Percentiles rank a stretch among this genome's conserved stretches.
These are phyloP conservation scores for Xylona heveae DNA, from an alignment of 495 filamentous ascomycete genomes.

Conservation along the genomic window DNA sequence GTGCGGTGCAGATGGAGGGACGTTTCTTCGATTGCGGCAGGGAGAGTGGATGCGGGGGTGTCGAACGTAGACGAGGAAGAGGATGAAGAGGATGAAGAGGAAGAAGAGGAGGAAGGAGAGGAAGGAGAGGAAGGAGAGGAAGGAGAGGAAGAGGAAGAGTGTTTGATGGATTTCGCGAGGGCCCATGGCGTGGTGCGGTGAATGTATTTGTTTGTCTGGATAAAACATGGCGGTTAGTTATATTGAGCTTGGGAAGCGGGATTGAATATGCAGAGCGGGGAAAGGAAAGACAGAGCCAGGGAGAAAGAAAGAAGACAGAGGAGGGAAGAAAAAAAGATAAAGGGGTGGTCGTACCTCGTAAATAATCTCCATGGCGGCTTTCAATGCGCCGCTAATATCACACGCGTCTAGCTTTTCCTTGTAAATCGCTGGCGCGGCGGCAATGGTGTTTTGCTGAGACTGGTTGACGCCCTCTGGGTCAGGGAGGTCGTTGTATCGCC, in stretches of 20 bases:
- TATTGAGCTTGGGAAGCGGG: slow-evolving; percentile 9
- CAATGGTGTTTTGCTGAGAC: not conserved
- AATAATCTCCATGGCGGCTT: slow-evolving; percentile 39
- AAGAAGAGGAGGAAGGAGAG: slow-evolving; percentile 4
- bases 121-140: slow-evolving; percentile 7
- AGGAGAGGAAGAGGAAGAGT: not conserved
- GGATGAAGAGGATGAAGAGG: slow-evolving; percentile 4
- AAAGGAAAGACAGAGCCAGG: too few species aligned
- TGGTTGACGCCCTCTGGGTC: too few species aligned
- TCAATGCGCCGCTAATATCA: slow-evolving; percentile 41
- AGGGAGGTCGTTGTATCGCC: too few species aligned
- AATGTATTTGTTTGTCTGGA: slow-evolving; percentile 53
- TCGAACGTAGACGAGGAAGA: slow-evolving; percentile 6
- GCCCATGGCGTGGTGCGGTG: slow-evolving; percentile 35
- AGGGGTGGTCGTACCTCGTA: slow-evolving; percentile 22
- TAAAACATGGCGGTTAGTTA: not conserved
- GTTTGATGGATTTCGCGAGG: slow-evolving; percentile 8
- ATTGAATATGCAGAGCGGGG: too few species aligned
- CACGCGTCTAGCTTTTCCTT: slow-evolving; percentile 47
- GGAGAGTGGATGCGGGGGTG: slow-evolving; percentile 4
- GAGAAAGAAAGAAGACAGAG: too few species aligned
- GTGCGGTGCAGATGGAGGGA: slow-evolving; percentile 21
- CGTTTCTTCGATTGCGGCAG: slow-evolving; percentile 4
- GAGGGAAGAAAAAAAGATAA: not conserved
- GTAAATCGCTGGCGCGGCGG: too few species aligned